Evolutionary conservation across 768 basidiomycete genomes (phyloP).

Genomic region (Tulasnella sp.): DNA sequence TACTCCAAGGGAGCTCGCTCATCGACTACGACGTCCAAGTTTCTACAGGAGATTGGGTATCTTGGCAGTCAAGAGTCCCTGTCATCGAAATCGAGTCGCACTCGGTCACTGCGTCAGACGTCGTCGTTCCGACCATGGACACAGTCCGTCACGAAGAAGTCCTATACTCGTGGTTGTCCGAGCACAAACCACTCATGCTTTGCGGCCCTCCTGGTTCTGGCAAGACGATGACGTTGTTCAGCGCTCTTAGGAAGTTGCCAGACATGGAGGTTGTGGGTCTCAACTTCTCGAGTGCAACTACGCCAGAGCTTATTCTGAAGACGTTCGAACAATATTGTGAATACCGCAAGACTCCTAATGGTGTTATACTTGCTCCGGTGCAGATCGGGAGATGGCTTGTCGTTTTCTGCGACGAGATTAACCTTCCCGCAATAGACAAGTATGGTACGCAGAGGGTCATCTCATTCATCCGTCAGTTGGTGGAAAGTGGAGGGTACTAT

Average conservation of each 20-base stretch:
- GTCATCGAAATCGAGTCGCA: constrained; percentile 95
- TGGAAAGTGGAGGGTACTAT: constrained; percentile 93
- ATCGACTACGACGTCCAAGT: constrained; percentile 95
- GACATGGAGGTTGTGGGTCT: constrained; percentile 99
- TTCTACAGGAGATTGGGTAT: constrained; percentile 69
- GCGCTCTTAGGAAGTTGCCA: constrained; percentile 89
- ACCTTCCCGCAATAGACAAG: constrained; percentile 90
- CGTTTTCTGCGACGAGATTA: constrained; percentile 99
- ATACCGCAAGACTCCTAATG: constrained; percentile 95
- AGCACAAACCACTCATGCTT: constrained; percentile 95
- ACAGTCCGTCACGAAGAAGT: constrained; percentile 98
- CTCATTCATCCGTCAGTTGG: constrained; percentile 93
- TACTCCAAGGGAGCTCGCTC: constrained; percentile 64
- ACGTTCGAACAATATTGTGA: constrained; percentile 99
- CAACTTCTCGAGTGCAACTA: constrained; percentile 98
- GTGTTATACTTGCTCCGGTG: constrained; percentile 84
- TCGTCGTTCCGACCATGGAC: constrained; percentile 97
- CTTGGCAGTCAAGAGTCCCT: constrained; percentile 88
- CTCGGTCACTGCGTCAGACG: constrained; percentile 86
- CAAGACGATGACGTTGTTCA: constrained; percentile 99
- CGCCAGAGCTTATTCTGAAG: constrained; percentile 94
- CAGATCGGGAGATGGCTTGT: constrained; percentile 98
- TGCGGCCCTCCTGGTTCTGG: constrained; percentile 99
- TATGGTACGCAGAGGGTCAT: constrained; percentile 98
- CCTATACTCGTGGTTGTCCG: constrained; percentile 95